Conservation (phyloP, 306 rosid species). For the Casuarina cunninghamiana region DNA sequence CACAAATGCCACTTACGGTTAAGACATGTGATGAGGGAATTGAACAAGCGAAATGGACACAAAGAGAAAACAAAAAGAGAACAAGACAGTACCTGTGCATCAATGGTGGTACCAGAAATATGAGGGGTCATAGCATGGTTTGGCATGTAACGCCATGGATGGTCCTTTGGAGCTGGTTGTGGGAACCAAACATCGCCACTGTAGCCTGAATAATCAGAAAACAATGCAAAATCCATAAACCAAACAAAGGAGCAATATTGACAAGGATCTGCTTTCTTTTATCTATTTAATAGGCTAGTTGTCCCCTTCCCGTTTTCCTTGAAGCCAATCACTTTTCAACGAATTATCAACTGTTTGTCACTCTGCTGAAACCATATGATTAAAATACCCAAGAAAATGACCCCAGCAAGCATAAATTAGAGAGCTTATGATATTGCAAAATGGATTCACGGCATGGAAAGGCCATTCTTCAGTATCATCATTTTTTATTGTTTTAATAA, state of each 20-base stretch:
- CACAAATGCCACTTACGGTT: conserved; percentile 19
- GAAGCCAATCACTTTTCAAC: neutral
- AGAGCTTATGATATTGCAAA: neutral
- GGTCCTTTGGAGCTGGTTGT: conserved; percentile 99
- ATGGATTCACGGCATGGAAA: neutral
- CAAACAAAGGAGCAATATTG: neutral
- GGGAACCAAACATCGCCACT: conserved; percentile 96
- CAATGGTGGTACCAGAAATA: conserved; percentile 92
- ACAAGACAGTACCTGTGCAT: conserved; percentile 68
- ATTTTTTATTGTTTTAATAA: no score
- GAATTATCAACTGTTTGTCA: neutral
- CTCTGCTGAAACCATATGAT: neutral
- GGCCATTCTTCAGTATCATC: no score
- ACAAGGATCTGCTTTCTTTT: neutral
- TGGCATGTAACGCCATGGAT: conserved; percentile 99
- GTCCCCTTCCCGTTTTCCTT: neutral
- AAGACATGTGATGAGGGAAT: conserved; percentile 12
- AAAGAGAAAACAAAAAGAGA: neutral
- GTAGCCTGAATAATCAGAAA: conserved; percentile 55
- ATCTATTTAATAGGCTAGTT: neutral
- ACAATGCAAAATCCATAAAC: conserved; percentile 6
- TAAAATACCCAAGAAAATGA: neutral
- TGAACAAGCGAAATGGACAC: conserved; percentile 2
- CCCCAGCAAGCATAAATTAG: no score
- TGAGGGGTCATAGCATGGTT: conserved; percentile 99